These are phyloP conservation scores for Draba incana DNA, from an alignment of 345 rosid species.

Conservation along the genomic window DNA sequence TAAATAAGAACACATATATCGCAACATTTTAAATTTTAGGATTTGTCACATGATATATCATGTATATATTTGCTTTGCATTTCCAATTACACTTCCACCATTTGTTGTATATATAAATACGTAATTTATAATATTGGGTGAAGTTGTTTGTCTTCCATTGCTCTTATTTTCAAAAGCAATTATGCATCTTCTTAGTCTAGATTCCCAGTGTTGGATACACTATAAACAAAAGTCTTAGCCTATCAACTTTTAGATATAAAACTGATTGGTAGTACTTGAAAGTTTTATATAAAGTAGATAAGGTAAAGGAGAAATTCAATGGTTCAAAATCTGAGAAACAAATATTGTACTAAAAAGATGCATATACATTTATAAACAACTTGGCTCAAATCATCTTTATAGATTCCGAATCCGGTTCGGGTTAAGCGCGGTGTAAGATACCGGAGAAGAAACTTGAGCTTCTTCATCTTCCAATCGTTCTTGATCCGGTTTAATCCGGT, in stretches of 20 bases:
- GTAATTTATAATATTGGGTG: background rate
- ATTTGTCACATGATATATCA: background rate
- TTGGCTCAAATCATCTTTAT: constrained; percentile 12
- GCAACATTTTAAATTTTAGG: constrained; percentile 18
- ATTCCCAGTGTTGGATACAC: too few relatives aligned
- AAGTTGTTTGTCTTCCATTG: too few relatives aligned
- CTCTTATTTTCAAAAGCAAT: background rate
- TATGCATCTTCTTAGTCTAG: background rate
- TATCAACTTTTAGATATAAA: background rate
- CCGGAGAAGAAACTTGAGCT: constrained; percentile 20
- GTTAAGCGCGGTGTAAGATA: constrained; percentile 33
- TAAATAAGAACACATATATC: background rate
- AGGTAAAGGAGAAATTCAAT: constrained; percentile 7
- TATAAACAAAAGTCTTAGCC: background rate
- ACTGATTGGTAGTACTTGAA: background rate
- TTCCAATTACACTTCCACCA: constrained; percentile 1
- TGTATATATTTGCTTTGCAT: background rate
- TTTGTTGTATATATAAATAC: background rate
- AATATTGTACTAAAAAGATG: background rate
- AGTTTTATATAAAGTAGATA: background rate
- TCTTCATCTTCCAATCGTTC: background rate
- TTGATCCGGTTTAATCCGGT: constrained; percentile 21
- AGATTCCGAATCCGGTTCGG: constrained; percentile 30
- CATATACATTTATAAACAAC: constrained; percentile 8
- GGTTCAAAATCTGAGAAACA: background rate